Base-by-base conservation (phyloP, 2,329 filamentous ascomycete species). In the Reticulascus tulasneorum region DNA sequence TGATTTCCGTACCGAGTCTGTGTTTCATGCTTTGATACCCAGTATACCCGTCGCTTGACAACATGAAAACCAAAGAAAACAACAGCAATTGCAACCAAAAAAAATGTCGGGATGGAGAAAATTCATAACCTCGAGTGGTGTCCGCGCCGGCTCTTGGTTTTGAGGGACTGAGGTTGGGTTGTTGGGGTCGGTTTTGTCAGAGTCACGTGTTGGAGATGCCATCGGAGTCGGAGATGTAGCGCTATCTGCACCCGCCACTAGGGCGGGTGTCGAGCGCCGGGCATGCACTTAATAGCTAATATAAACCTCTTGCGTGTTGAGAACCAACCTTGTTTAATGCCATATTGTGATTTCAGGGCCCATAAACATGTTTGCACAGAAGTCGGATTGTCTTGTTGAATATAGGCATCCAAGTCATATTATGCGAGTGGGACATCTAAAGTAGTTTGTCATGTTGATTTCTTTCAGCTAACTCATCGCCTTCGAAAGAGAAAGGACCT, bases 231-330 rank as follows among this genome's bases (percentile, higher is more conserved):
- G 25, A 30, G 34, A 38, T 36, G 35, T 38, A 29, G 38, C 23
- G 36, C 35, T 12, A 25, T 45, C 38, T 37, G 42, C 40, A 37
- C 37, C 30, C 21, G 42, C 44, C 39, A 38, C 37, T 47, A 45
- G 39, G 44, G 42, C 34, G 17, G 37, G 36, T 21, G 21, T 38
- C 23, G 23, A 20, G 43, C 51, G 42, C 44, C 45, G 37, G 44
- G 45, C 48, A 51, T 55, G 49, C 47, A 43, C 40, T 52, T 47
- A 65, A 66, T 66, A 66, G 50, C 52, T 66, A 66, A 63, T 64
- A 63, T 62, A 59, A 52, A 57, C 56, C 42, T 59, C 56, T 51
- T 59, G 53, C 54, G 52, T 62, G 37, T 43, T 36, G 40, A 17
- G 17, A 34, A 35, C 7, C 12, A 11, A 23, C 10, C n/a, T 22